Evolutionary conservation across 2,329 filamentous ascomycete species (phyloP), one percentile per base, ranked within the genome.

Genomic region (Neonectria faginata): DNA sequence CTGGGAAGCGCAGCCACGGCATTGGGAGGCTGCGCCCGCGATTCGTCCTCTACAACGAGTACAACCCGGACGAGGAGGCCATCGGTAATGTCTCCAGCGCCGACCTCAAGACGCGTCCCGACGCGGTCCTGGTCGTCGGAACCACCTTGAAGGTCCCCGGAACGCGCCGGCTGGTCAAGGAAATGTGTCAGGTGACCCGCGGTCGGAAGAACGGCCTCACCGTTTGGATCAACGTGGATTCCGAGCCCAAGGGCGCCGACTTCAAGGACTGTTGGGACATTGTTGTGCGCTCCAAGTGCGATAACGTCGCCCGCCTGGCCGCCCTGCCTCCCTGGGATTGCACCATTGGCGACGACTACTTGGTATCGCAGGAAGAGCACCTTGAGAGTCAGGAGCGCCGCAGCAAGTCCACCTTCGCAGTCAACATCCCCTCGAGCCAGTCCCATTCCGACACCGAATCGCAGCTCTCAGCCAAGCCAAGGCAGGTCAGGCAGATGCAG

Each of bases 21-120:
- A 92, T 99, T 72, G 96, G 96, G 45, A 89, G 92, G 66, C 82
- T 99, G 67, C 89, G 96, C 22, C 96, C 96, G 22, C 89, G 96
- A 62, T 97, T 99, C 83, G 95, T 98, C 5, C 86, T 99, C 10
- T 99, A 99, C 82, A 97, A 98, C 77, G 96, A 99, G 78, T 91
- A 93, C 77, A 97, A 98, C 76, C 96, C 96, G 0, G 96, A 99
- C 70, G 93, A 96, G 70, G 95, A 97, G 72, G 95, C 96, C 14
- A 99, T 99, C 77, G 94, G 95, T 47, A 92, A 92, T 22, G 94
- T 97, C 44, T 93, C 94, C 56, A 89, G 89, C 69, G 91, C 94
- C 5, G 96, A 99, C 77, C 83, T 98, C 63, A 91, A 93, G 65
- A 88, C 91, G 45, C 87, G 94, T 41, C 95, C 96, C 0, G 96